Base-by-base conservation (phyloP, 2,329 filamentous ascomycete species). In the Fusarium verrucosum region DNA sequence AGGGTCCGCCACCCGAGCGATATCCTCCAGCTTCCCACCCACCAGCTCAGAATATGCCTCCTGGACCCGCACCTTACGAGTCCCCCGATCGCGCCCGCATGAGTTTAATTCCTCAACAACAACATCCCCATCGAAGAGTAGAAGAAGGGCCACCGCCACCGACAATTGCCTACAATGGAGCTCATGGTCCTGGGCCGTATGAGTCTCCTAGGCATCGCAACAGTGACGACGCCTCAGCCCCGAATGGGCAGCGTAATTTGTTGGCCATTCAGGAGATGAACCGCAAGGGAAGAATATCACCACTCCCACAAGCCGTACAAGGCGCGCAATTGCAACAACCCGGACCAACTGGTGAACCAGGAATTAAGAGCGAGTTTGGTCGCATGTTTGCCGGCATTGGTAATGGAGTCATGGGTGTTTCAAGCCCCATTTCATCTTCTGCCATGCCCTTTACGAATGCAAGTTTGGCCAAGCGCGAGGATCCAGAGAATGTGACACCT, bases 311-410 rank as follows among this genome's bases (percentile, higher is more conserved):
- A 76, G 94, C 94, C 20, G 94, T 97, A 1, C 94, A 97, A 74
- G 94, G 94, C 20, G 94, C 92, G 2, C 94, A 97, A 75, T 87
- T 89, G 16, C 91, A 93, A 70, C 86, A 91, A 35, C 85, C 91
- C 50, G 92, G 91, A 5, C 92, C 92, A 7, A 87, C 88, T 14
- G 91, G 89, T 16, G 93, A 97, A 75, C 91, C 92, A 11, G 91
- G 91, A 38, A 96, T 97, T 73, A 97, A 97, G 82, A 96, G 89
- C 74, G 94, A 97, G 75, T 94, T 97, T 74, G 94, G 94, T 25
- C 89, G 92, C 62, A 96, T 97, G 84, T 97, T 97, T 78, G 92
- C 92, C 17, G 94, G 94, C n/a, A 92, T 98, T 67, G 94, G 82
- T 58, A 85, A 81, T 66, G 85, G 82, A 61, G 82, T 85, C 36